phyloP scores from a whole-genome alignment of 2,329 filamentous ascomycete species.

The Hymenoscyphus scutula region DNA sequence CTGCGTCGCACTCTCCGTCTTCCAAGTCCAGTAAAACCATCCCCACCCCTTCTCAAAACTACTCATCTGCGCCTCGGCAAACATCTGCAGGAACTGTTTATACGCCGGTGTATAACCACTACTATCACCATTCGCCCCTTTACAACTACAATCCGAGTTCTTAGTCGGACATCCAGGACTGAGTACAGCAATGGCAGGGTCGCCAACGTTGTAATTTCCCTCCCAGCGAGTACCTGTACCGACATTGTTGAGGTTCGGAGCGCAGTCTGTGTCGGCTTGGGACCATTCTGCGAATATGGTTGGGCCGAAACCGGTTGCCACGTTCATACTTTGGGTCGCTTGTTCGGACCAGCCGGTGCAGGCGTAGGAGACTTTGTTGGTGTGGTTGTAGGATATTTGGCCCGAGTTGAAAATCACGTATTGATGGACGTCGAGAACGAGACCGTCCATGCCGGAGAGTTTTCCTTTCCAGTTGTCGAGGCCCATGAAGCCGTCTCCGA shows the following conservation, averaged over 20 bases:
- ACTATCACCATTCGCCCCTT: conserved; percentile 71
- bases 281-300: conserved; percentile 97
- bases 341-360: conserved; percentile 86
- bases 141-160: conserved; percentile 68
- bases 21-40: conserved; percentile 99
- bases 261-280: conserved; percentile 95
- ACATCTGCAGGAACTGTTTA: conserved; percentile 81
- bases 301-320: conserved; percentile 78
- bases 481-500: conserved; percentile 94
- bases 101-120: conserved; percentile 67
- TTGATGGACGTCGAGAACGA: conserved; percentile 95
- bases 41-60: conserved; percentile 92
- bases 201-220: conserved; percentile 74
- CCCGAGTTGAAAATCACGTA: conserved; percentile 97
- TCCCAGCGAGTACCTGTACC: conserved; percentile 87
- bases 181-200: conserved; percentile 52
- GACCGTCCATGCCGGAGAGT: conserved; percentile 65
- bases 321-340: conserved; percentile 69
- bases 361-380: conserved; percentile 80
- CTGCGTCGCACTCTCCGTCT: conserved; percentile 79
- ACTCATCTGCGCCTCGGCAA: conserved; percentile 94
- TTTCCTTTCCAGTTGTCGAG: conserved; percentile 86
- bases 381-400: conserved; percentile 79
- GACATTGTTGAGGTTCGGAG: conserved; percentile 83
- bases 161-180: conserved; percentile 73